Percentiles rank a stretch among this genome's conserved stretches.
phyloP scores from a whole-genome alignment of 2,329 filamentous ascomycete genomes.

The Sclerotinia borealis region DNA sequence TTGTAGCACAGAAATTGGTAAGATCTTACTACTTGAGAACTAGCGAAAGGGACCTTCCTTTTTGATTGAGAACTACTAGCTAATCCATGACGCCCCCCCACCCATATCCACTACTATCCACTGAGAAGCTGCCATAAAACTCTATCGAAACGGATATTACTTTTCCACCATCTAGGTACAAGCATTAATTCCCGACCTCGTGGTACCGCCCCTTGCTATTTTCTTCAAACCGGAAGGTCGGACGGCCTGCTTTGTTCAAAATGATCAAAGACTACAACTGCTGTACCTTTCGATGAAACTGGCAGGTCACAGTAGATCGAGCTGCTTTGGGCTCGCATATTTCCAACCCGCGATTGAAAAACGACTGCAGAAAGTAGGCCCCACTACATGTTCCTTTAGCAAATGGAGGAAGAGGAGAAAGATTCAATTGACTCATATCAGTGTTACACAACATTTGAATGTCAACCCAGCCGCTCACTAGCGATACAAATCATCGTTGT shows the following conservation, averaged over 20 bases:
- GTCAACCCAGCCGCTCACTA: background rate
- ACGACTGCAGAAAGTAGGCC: background rate
- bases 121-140: background rate
- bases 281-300: background rate
- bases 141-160: background rate
- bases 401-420: background rate
- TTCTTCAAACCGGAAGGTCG: background rate
- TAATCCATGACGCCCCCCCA: background rate
- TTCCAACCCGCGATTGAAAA: background rate
- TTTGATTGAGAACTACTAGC: background rate
- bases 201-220: background rate
- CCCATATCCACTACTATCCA: background rate
- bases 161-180: background rate
- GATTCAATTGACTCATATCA: background rate
- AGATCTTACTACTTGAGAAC: background rate
- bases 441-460: background rate
- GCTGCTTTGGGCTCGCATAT: background rate
- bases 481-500: background rate
- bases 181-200: background rate
- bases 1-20: background rate
- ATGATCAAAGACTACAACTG: background rate
- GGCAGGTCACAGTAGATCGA: background rate
- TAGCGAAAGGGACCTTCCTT: background rate
- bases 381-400: background rate
- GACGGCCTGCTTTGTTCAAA: background rate